These are phyloP conservation scores for Saksenaea oblongispora DNA, from an alignment of 371 early-diverging fungal species.

Conservation along the genomic window DNA sequence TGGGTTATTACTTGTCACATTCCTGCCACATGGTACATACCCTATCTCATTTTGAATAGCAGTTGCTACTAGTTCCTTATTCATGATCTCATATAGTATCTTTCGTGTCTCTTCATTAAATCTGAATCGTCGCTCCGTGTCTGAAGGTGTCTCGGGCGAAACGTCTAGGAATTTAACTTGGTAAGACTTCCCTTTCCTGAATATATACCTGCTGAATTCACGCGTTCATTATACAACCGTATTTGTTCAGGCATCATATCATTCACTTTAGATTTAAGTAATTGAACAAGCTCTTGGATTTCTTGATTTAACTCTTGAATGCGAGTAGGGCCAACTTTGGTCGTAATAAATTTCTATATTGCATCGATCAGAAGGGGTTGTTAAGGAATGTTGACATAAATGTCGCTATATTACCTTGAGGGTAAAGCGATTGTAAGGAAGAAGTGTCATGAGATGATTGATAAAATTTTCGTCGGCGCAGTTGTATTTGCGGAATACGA, in stretches of 20 bases:
- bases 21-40: conserved; percentile 17
- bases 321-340: conserved; percentile 39
- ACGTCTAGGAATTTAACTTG: no score
- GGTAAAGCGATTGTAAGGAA: conserved; percentile 57
- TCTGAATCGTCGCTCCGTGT: conserved; percentile 19
- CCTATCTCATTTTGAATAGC: conserved; percentile 33
- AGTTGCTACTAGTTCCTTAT: conserved; percentile 30
- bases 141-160: not conserved
- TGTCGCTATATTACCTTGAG: conserved; percentile 32
- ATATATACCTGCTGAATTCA: conserved; percentile 20
- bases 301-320: conserved; percentile 41
- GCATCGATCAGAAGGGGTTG: not conserved
- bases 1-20: not conserved
- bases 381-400: not conserved
- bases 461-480: conserved; percentile 45
- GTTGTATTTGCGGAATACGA: conserved; percentile 38
- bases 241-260: conserved; percentile 42
- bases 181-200: not conserved
- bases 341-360: conserved; percentile 42
- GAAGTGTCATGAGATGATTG: conserved; percentile 44
- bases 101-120: conserved; percentile 37
- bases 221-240: conserved; percentile 23
- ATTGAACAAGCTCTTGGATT: conserved; percentile 29
- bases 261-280: conserved; percentile 34
- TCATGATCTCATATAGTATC: conserved; percentile 40